Percentiles rank a stretch among this genome's conserved stretches.
Evolutionary conservation across 345 rosid genomes (phyloP).

Genomic region (Eucalyptus regnans): DNA sequence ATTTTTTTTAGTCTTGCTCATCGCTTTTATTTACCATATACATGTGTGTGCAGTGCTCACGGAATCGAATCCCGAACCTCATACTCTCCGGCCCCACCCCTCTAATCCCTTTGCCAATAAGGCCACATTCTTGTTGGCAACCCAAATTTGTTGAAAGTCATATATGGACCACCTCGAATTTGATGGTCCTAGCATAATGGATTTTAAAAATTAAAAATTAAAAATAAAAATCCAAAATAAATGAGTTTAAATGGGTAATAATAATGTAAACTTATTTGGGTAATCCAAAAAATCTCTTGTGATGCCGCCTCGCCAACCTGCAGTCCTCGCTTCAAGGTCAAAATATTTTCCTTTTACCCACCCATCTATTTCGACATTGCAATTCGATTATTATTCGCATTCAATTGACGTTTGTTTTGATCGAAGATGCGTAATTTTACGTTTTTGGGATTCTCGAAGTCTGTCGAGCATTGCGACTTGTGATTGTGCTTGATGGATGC

Average conservation of each 20-base stretch:
- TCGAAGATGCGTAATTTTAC: neutral
- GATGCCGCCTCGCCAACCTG: conserved; percentile 22
- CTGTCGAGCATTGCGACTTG: neutral
- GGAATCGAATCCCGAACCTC: accelerated
- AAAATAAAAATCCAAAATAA: neutral
- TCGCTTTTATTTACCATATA: accelerated
- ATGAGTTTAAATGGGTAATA: no score
- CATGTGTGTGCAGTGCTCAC: neutral
- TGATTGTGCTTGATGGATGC: neutral
- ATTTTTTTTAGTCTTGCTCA: accelerated
- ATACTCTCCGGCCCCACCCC: neutral
- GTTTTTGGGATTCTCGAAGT: neutral
- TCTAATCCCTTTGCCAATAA: neutral
- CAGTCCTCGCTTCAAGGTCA: conserved; percentile 25
- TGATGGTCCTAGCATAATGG: neutral
- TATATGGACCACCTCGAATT: neutral
- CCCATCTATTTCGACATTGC: neutral
- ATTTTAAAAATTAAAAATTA: no score
- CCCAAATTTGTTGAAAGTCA: neutral
- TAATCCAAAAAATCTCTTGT: conserved; percentile 8
- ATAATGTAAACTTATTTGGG: neutral
- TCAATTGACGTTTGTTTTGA: neutral
- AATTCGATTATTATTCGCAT: accelerated
- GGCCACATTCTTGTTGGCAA: neutral
- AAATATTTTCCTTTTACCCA: neutral